Evolutionary conservation across 1,284 basidiomycete species (phyloP).

Genomic region (Uromyces viciae-fabae): DNA sequence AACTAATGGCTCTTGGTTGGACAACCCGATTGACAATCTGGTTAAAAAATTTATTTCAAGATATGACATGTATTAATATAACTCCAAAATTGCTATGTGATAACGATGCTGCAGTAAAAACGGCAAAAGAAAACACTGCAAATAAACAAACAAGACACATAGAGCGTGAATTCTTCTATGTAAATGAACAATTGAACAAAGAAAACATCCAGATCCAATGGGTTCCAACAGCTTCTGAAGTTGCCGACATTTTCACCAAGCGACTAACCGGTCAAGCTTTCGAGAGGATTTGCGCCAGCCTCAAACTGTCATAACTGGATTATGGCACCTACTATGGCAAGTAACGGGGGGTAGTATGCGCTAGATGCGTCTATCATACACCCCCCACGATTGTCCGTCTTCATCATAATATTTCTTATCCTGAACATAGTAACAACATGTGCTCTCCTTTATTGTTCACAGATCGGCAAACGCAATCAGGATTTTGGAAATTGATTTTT

Average conservation of each 20-base stretch:
- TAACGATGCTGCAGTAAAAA: not conserved
- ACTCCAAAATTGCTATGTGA: not conserved
- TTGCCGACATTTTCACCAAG: constrained; percentile 20
- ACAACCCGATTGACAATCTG: not conserved
- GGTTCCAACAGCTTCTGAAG: not conserved
- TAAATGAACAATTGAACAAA: not conserved
- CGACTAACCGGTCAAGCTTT: not conserved
- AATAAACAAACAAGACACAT: constrained; percentile 8
- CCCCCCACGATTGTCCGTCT: not conserved
- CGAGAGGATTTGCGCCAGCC: constrained; percentile 8
- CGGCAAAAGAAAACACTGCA: not conserved
- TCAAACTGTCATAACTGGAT: not conserved
- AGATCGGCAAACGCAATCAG: not conserved
- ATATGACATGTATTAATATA: not conserved
- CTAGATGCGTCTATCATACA: not conserved
- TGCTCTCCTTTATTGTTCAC: not conserved
- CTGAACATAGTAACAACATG: not conserved
- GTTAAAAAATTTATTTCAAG: not conserved
- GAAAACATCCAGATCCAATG: not conserved
- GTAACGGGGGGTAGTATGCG: constrained; percentile 5
- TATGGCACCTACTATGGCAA: not conserved
- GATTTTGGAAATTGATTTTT: not conserved
- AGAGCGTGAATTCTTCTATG: not conserved
- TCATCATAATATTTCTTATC: not conserved
- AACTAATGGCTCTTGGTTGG: not conserved